Evolutionary conservation across 2,329 filamentous ascomycete genomes (phyloP).

Genomic region (Fusarium veterinarium): DNA sequence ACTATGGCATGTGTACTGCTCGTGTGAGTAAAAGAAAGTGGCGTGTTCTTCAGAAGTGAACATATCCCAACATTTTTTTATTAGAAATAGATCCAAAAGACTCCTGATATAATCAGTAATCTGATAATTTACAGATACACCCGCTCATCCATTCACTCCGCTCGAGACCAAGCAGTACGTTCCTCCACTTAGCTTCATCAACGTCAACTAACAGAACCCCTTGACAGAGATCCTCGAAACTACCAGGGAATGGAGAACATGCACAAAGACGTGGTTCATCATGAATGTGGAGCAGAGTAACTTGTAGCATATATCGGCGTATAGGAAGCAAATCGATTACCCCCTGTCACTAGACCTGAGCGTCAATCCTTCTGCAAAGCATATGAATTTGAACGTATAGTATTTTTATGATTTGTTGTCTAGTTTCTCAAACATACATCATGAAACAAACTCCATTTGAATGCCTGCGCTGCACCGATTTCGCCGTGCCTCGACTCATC

Average conservation of each 20-base stretch:
- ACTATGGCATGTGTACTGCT: conserved; percentile 65
- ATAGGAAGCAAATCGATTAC: conserved; percentile 18
- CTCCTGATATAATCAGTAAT: neutral
- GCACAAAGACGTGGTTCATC: conserved; percentile 18
- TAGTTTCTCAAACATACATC: conserved; percentile 27
- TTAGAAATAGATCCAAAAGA: neutral
- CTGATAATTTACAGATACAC: conserved; percentile 49
- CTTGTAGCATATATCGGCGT: conserved; percentile 17
- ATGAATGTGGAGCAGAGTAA: neutral
- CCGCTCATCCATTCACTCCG: conserved; percentile 55
- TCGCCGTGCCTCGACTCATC: conserved; percentile 26
- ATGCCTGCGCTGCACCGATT: conserved; percentile 27
- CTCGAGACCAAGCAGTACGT: conserved; percentile 48
- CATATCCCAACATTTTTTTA: neutral
- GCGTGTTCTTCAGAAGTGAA: conserved; percentile 22
- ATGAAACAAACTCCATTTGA: conserved; percentile 35
- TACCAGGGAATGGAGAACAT: conserved; percentile 32
- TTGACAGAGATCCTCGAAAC: conserved; percentile 19
- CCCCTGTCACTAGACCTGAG: neutral
- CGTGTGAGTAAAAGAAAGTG: conserved; percentile 51
- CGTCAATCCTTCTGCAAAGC: neutral
- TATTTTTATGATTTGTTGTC: conserved; percentile 37
- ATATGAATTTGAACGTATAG: conserved; percentile 19
- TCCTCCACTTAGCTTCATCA: neutral
- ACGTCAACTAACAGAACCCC: neutral